These are phyloP conservation scores for Penicillium sp. DNA, from an alignment of 2,329 filamentous ascomycete species.

Conservation along the genomic window DNA sequence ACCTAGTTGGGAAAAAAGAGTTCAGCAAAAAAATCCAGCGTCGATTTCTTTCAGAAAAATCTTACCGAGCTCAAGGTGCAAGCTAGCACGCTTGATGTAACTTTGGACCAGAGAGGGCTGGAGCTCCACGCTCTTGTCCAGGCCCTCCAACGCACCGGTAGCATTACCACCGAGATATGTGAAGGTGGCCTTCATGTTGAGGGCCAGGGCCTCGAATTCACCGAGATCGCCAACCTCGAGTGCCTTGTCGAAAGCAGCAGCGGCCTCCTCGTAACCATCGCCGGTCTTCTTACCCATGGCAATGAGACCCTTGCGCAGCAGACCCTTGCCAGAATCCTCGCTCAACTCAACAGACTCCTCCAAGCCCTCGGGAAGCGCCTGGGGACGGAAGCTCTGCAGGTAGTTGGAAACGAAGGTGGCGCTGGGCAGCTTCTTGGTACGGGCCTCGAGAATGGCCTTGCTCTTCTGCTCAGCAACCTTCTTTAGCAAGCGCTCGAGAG, in stretches of 20 bases:
- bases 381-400: constrained; percentile 93
- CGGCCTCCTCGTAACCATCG: constrained; percentile 88
- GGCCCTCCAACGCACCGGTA: constrained; percentile 76
- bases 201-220: constrained; percentile 84
- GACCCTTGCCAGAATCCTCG: constrained; percentile 78
- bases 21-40: constrained; percentile 34
- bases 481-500: constrained; percentile 91
- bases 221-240: constrained; percentile 79
- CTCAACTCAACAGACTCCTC: constrained; percentile 78
- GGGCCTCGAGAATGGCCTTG: constrained; percentile 79
- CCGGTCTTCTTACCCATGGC: constrained; percentile 83
- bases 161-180: constrained; percentile 90
- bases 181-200: constrained; percentile 97
- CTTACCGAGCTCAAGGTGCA: constrained; percentile 89
- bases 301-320: constrained; percentile 80
- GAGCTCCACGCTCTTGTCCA: constrained; percentile 91
- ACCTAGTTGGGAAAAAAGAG: constrained; percentile 51
- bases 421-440: constrained; percentile 85
- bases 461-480: constrained; percentile 96
- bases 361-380: constrained; percentile 76
- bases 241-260: constrained; percentile 82
- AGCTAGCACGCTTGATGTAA: constrained; percentile 98
- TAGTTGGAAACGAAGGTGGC: constrained; percentile 98
- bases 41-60: constrained; percentile 2
- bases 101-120: constrained; percentile 88